Evolutionary conservation across 2,329 filamentous ascomycete genomes (phyloP), one percentile per base, ranked within the genome.

Genomic region (Plenodomus lindquistii): DNA sequence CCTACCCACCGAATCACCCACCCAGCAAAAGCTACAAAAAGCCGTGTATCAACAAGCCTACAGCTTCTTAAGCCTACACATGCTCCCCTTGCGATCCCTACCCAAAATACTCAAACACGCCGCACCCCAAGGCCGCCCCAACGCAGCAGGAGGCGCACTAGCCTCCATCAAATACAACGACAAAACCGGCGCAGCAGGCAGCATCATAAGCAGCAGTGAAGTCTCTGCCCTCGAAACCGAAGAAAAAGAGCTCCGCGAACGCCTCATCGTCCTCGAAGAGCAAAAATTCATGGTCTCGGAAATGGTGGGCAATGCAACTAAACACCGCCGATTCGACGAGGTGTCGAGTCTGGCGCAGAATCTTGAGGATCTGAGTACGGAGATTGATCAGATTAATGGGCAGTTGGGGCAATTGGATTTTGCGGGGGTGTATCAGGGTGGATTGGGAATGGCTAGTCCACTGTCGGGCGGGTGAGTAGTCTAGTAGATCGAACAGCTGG

Each of bases 261-360:
- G 85, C 3, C 76, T 96, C 11, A 88, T 94, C 22, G 86, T 97
- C 6, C 79, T 97, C 1, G 91, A 96, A 70, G 92, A 97, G 73
- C 92, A 97, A 70, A 87, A 86, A 55, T 96, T 95, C 72, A 85
- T 96, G 73, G 91, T 97, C 0, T 84, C 86, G 31, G 85, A 89
- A 60, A 96, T 96, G 91, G 84, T 96, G 37, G 83, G 83, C 7
- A 84, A 86, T 51, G 90, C 91, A 0, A 87, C 86, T 40, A 86
- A 85, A 36, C 83, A 88, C 10, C 79, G 89, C 21, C 85, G 89
- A 49, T 95, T 96, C 59, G 92, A 96, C 63, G 92, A 97, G 71
- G 89, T 95, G 2, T 83, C 85, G 46, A 89, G 89, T 10, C 75
- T 97, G 47, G 85, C 85, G 3, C 81, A 86, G 48, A 96, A 96